These are phyloP conservation scores for Juncus effusus DNA, from an alignment of 176 grass and related monocot genomes.

Conservation along the genomic window DNA sequence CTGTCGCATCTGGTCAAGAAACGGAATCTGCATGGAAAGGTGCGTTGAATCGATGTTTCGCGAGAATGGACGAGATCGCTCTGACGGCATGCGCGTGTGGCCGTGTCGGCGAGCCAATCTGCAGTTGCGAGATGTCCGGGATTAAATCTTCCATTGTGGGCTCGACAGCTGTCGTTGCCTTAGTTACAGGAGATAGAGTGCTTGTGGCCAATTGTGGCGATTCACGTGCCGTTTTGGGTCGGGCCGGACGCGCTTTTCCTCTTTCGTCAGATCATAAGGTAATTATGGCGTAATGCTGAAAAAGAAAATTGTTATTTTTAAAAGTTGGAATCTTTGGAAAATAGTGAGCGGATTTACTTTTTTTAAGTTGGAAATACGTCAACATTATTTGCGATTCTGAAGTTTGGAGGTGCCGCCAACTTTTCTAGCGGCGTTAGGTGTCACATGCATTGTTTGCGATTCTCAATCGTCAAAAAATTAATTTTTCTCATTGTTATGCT, in stretches of 20 bases:
- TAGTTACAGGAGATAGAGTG: conserved; percentile 41
- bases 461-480: conserved; percentile 19
- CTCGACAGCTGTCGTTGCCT: conserved; percentile 71
- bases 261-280: conserved; percentile 95
- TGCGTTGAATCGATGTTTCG: conserved; percentile 44
- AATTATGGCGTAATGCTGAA: not conserved
- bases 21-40: conserved; percentile 37
- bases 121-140: conserved; percentile 43
- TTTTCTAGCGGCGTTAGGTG: not conserved
- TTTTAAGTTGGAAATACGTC: not conserved
- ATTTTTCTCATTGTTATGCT: not conserved
- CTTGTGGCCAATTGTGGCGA: conserved; percentile 87
- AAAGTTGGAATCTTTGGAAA: not conserved
- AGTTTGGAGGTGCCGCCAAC: too few species aligned
- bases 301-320: not conserved
- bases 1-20: not conserved
- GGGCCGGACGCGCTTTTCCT: conserved; percentile 30
- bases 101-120: conserved; percentile 25
- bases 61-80: conserved; percentile 57
- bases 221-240: conserved; percentile 75
- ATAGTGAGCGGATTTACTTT: not conserved
- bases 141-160: conserved; percentile 49
- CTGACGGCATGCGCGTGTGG: conserved; percentile 67
- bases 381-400: conserved; percentile 11
- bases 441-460: conserved; percentile 18